A percentile compares a stretch with the other conserved stretches of the same genome.
Conservation (phyloP, 179 eudicot genomes). For the Kewa caespitosa region DNA sequence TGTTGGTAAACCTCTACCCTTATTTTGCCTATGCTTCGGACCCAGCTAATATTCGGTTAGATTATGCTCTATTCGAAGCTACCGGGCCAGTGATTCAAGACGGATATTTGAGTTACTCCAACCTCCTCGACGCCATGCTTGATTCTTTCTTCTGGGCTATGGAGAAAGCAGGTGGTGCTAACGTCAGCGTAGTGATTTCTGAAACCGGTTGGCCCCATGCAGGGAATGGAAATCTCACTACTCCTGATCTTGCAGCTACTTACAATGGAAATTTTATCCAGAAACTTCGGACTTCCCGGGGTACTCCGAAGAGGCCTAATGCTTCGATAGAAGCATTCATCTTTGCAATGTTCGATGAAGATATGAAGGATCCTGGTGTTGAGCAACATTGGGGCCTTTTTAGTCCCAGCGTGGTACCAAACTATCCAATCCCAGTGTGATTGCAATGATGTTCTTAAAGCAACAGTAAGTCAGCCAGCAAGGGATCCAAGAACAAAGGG, state of each 20-base stretch:
- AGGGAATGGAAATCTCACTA: slow-evolving; percentile 40
- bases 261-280: slow-evolving; percentile 34
- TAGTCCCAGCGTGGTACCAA: slow-evolving; percentile 38
- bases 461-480: not conserved
- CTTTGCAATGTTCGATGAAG: slow-evolving; percentile 41
- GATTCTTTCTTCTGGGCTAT: slow-evolving; percentile 42
- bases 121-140: slow-evolving; percentile 42
- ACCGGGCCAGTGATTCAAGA: slow-evolving; percentile 23
- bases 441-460: not conserved
- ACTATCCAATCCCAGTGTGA: slow-evolving; percentile 21
- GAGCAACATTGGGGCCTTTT: slow-evolving; percentile 49
- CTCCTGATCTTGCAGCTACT: slow-evolving; percentile 37
- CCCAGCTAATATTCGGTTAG: slow-evolving; percentile 26
- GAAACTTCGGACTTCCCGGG: slow-evolving; percentile 2
- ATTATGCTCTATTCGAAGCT: slow-evolving; percentile 33
- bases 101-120: slow-evolving; percentile 31
- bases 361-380: slow-evolving; percentile 38
- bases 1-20: slow-evolving; percentile 40
- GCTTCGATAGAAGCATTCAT: slow-evolving; percentile 28
- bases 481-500: not conserved
- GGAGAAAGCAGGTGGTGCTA: slow-evolving; percentile 32
- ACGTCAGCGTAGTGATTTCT: slow-evolving; percentile 33
- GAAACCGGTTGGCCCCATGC: slow-evolving; percentile 53
- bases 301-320: slow-evolving; percentile 42
- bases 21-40: slow-evolving; percentile 46